Conservation (phyloP, 768 basidiomycete species). For the Terana coerulea region DNA sequence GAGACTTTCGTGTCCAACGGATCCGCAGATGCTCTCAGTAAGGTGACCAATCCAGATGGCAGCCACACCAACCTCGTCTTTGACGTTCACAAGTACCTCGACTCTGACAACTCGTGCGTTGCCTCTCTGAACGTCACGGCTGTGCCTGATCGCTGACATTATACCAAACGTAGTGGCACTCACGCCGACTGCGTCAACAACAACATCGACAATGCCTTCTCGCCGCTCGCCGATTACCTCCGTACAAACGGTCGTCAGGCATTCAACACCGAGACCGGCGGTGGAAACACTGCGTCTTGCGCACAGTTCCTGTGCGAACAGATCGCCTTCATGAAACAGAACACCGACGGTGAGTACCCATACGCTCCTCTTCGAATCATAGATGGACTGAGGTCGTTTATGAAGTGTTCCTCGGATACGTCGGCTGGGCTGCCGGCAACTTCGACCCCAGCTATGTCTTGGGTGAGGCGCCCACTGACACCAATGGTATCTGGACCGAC, state of each 20-base stretch:
- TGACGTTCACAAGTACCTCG: conserved; percentile 63
- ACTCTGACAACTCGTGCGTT: conserved; percentile 42
- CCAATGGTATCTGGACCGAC: conserved; percentile 37
- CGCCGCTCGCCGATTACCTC: conserved; percentile 45
- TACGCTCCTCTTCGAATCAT: background rate
- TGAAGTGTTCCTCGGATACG: conserved; percentile 47
- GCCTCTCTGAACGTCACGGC: background rate
- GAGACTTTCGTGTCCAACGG: conserved; percentile 46
- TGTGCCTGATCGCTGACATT: too few species aligned
- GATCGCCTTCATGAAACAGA: conserved; percentile 41
- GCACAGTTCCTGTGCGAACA: conserved; percentile 42
- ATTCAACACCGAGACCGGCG: conserved; percentile 59
- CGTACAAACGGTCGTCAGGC: conserved; percentile 48
- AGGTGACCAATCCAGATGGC: conserved; percentile 44
- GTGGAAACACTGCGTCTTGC: conserved; percentile 50
- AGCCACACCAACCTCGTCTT: conserved; percentile 44
- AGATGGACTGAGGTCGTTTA: background rate
- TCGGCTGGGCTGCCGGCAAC: conserved; percentile 59
- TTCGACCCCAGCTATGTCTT: conserved; percentile 38
- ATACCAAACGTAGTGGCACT: conserved; percentile 27
- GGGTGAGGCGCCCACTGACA: conserved; percentile 29
- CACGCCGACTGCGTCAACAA: conserved; percentile 48
- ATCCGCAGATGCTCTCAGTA: conserved; percentile 44
- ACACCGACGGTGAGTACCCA: conserved; percentile 40
- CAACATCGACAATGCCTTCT: conserved; percentile 46